phyloP scores from a whole-genome alignment of 495 filamentous ascomycete genomes.

The Aspergillus cavernicola region DNA sequence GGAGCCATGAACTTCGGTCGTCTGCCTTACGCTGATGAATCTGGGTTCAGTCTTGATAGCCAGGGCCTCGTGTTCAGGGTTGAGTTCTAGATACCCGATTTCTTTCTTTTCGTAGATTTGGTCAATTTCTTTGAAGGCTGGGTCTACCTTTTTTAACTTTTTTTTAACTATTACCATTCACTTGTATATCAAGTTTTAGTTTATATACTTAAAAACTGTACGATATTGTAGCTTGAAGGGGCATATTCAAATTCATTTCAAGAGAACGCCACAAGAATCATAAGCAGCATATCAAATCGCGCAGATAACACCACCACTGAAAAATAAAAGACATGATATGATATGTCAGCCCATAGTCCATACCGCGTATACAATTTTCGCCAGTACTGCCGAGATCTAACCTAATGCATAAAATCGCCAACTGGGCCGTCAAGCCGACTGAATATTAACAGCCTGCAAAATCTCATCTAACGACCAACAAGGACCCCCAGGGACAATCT shows the following conservation, averaged over 20 bases:
- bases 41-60: slow-evolving; percentile 61
- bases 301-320: too few species aligned
- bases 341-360: too few species aligned
- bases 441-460: slow-evolving; percentile 54
- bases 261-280: too few species aligned
- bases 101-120: not conserved
- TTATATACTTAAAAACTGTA: not conserved
- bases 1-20: slow-evolving; percentile 62
- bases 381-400: too few species aligned
- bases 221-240: not conserved
- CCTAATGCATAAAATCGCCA: too few species aligned
- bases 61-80: slow-evolving; percentile 74
- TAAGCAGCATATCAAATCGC: too few species aligned
- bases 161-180: too few species aligned
- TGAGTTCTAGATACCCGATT: slow-evolving; percentile 34
- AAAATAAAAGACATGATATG: too few species aligned
- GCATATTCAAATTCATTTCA: too few species aligned
- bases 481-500: slow-evolving; percentile 61
- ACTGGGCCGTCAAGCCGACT: slow-evolving; percentile 18
- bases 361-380: too few species aligned
- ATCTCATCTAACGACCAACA: slow-evolving; percentile 64
- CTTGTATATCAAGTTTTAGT: not conserved
- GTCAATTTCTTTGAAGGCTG: too few species aligned
- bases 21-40: slow-evolving; percentile 57
- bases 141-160: too few species aligned